These are phyloP conservation scores for Turritis glabra DNA, from an alignment of 345 rosid species.

Conservation along the genomic window DNA sequence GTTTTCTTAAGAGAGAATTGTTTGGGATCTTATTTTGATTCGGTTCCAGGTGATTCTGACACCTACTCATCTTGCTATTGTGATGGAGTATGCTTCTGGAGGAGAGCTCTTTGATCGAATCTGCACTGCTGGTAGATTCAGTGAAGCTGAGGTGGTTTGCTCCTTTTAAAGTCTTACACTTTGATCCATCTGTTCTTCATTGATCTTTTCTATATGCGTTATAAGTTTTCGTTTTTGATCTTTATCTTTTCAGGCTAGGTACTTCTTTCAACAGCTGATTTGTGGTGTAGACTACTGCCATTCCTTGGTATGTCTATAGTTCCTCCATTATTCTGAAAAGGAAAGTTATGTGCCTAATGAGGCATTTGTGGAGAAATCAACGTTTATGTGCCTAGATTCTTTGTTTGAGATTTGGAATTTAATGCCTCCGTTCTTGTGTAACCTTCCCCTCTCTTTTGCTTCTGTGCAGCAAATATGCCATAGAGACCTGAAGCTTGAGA, in stretches of 20 bases:
- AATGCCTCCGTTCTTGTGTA: conserved; percentile 18
- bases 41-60: conserved; percentile 42
- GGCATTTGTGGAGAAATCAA: background rate
- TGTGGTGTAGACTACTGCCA: conserved; percentile 89
- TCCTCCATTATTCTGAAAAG: background rate
- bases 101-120: conserved; percentile 88
- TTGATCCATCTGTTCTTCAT: conserved; percentile 8
- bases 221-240: conserved; percentile 5
- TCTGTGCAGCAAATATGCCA: conserved; percentile 80
- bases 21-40: conserved; percentile 16
- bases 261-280: conserved; percentile 90
- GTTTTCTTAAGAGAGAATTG: background rate
- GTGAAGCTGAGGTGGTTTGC: conserved; percentile 73
- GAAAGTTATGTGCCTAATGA: background rate
- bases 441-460: conserved; percentile 22
- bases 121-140: conserved; percentile 83
- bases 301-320: conserved; percentile 54
- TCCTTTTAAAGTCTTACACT: conserved; percentile 1
- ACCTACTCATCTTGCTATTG: conserved; percentile 64
- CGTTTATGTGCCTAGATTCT: background rate
- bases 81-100: conserved; percentile 91
- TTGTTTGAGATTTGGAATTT: background rate
- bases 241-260: conserved; percentile 51
- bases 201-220: background rate
- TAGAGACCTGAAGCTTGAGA: conserved; percentile 83